phyloP scores from a whole-genome alignment of 495 filamentous ascomycete genomes.

The Talaromyces thailandensis region DNA sequence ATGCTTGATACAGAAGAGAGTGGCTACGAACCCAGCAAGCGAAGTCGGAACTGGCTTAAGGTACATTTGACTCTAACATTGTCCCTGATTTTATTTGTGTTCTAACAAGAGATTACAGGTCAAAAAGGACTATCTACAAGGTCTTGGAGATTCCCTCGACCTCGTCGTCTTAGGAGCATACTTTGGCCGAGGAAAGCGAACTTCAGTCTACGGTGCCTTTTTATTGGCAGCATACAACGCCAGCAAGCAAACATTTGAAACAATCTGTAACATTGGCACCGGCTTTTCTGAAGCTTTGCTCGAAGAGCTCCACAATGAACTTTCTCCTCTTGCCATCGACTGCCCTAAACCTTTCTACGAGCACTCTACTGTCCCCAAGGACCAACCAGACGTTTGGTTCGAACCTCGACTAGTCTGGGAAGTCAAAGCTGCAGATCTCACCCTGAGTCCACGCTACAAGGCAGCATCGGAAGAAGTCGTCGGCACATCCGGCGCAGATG shows the following conservation, averaged over 20 bases:
- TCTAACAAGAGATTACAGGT: constrained; percentile 42
- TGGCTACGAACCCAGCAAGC: constrained; percentile 89
- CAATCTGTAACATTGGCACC: constrained; percentile 96
- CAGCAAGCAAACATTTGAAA: constrained; percentile 71
- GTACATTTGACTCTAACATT: constrained; percentile 29
- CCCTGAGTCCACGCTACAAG: constrained; percentile 84
- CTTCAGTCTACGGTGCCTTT: constrained; percentile 91
- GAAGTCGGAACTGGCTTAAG: constrained; percentile 97
- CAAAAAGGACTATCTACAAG: constrained; percentile 94
- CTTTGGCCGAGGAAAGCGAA: constrained; percentile 88
- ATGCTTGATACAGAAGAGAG: constrained; percentile 91
- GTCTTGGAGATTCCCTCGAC: constrained; percentile 91
- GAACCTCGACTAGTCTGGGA: constrained; percentile 94
- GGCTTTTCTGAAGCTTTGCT: constrained; percentile 87
- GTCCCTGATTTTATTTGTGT: neutral
- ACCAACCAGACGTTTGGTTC: constrained; percentile 98
- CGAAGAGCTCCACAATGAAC: constrained; percentile 65
- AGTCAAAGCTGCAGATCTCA: constrained; percentile 92
- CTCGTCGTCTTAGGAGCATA: constrained; percentile 94
- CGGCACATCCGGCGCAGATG: constrained; percentile 43
- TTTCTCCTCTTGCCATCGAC: constrained; percentile 70
- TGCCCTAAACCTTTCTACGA: constrained; percentile 88
- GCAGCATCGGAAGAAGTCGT: constrained; percentile 57
- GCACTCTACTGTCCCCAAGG: constrained; percentile 72
- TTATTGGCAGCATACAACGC: constrained; percentile 89